These are phyloP conservation scores for Trichosporon ovoides DNA, from an alignment of 1,284 basidiomycete species.

Conservation along the genomic window DNA sequence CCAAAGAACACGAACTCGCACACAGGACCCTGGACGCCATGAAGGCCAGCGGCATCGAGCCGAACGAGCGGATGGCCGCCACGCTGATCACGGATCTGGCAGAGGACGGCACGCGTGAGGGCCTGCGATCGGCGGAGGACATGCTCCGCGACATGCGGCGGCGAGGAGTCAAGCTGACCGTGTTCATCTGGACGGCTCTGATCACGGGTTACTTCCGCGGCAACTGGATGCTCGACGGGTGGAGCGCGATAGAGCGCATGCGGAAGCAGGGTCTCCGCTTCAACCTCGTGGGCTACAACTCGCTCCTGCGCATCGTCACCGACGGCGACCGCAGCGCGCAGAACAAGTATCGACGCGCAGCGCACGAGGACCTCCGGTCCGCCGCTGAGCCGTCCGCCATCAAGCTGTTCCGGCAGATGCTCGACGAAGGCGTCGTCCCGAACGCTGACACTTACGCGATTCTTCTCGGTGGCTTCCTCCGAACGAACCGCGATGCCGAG, in stretches of 20 bases:
- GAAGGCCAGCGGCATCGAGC: constrained; percentile 63
- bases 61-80: constrained; percentile 66
- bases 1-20: constrained; percentile 62
- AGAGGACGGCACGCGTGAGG: constrained; percentile 54
- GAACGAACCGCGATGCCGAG: constrained; percentile 47
- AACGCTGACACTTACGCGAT: constrained; percentile 68
- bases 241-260: constrained; percentile 60
- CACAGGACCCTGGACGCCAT: constrained; percentile 62
- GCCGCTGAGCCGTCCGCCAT: constrained; percentile 52
- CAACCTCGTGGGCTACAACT: constrained; percentile 64
- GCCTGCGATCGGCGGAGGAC: constrained; percentile 60
- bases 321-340: neutral
- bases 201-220: constrained; percentile 45
- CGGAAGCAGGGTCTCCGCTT: constrained; percentile 54
- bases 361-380: neutral
- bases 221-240: constrained; percentile 38
- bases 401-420: constrained; percentile 63
- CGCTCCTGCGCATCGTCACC: constrained; percentile 62
- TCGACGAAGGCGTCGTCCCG: constrained; percentile 52
- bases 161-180: constrained; percentile 38
- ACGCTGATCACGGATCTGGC: constrained; percentile 69
- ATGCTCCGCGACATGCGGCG: constrained; percentile 67
- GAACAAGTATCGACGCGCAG: constrained; percentile 3
- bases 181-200: constrained; percentile 49
- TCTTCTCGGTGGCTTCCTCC: constrained; percentile 59